Evolutionary conservation across 768 basidiomycete species (phyloP).

Genomic region (Amanita molliuscula): DNA sequence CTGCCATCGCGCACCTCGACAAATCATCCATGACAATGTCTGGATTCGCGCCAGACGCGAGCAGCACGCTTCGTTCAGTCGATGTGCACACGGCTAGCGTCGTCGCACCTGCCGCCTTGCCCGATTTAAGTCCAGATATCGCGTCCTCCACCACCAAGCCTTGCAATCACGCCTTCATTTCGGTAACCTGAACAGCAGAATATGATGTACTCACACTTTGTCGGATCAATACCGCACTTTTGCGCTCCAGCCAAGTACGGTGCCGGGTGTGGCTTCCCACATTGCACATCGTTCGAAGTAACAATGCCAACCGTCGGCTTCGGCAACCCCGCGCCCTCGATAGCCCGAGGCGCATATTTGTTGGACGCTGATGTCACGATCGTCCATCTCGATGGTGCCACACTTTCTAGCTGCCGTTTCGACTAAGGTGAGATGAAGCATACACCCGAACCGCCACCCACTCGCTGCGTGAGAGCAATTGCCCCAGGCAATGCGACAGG

Average conservation of each 20-base stretch:
- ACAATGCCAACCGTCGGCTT: conserved; percentile 51
- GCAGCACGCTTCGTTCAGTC: conserved; percentile 44
- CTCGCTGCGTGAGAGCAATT: conserved; percentile 41
- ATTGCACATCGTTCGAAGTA: conserved; percentile 59
- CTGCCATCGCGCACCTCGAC: conserved; percentile 35
- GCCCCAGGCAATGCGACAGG: conserved; percentile 63
- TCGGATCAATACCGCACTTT: conserved; percentile 42
- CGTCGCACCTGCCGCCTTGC: conserved; percentile 62
- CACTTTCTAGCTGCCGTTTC: conserved; percentile 15
- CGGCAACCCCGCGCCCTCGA: conserved; percentile 52
- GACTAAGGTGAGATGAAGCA: background rate
- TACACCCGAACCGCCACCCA: conserved; percentile 12
- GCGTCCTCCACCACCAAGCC: conserved; percentile 89
- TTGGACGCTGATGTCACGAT: conserved; percentile 83
- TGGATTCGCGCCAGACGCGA: conserved; percentile 40
- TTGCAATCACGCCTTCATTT: conserved; percentile 15
- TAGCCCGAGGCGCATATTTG: conserved; percentile 57
- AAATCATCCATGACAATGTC: conserved; percentile 66
- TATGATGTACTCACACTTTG: conserved; percentile 35
- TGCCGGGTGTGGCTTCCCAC: conserved; percentile 82
- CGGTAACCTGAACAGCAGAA: background rate
- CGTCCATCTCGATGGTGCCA: conserved; percentile 48
- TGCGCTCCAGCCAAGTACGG: conserved; percentile 77
- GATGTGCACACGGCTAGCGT: conserved; percentile 84
- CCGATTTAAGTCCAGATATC: conserved; percentile 69